Evolutionary conservation across 1,139 yeast species (phyloP).

Genomic region (Protomyces lactucae-debilis): DNA sequence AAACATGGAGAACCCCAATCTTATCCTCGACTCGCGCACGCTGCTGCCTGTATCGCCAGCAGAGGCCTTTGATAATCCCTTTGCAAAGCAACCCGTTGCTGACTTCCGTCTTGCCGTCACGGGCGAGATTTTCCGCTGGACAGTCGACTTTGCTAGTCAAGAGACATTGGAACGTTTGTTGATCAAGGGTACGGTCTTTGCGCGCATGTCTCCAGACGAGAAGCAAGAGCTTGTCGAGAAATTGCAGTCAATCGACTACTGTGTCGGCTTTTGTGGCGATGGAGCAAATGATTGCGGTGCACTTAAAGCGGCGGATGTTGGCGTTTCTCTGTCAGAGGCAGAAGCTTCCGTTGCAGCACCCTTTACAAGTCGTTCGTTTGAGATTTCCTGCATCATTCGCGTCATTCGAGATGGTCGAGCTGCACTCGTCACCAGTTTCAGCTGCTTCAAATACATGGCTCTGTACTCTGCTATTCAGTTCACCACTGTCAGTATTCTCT

Average conservation of each 20-base stretch:
- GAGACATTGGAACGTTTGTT: constrained; percentile 53
- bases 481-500: constrained; percentile 74
- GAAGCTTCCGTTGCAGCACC: constrained; percentile 99
- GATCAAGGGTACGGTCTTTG: constrained; percentile 72
- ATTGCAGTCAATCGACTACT: constrained; percentile 75
- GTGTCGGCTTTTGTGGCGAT: constrained; percentile 97
- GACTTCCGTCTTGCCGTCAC: constrained; percentile 63
- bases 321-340: constrained; percentile 91
- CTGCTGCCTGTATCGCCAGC: constrained; percentile 46
- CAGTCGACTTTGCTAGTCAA: constrained; percentile 48
- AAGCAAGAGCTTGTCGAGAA: constrained; percentile 91
- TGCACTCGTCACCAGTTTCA: constrained; percentile 86
- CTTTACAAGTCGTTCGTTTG: constrained; percentile 82
- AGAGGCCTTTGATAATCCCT: not conserved
- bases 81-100: constrained; percentile 32
- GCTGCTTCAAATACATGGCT: constrained; percentile 97
- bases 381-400: constrained; percentile 84
- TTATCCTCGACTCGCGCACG: constrained; percentile 56
- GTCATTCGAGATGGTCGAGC: constrained; percentile 93
- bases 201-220: constrained; percentile 98
- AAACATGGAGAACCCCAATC: constrained; percentile 40
- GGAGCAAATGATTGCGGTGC: constrained; percentile 94
- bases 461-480: constrained; percentile 94
- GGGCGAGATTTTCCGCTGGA: constrained; percentile 80
- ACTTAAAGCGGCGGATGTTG: constrained; percentile 93